Base-by-base conservation (phyloP, 177 flowering plant genomes). In the Vitis hybrid region DNA sequence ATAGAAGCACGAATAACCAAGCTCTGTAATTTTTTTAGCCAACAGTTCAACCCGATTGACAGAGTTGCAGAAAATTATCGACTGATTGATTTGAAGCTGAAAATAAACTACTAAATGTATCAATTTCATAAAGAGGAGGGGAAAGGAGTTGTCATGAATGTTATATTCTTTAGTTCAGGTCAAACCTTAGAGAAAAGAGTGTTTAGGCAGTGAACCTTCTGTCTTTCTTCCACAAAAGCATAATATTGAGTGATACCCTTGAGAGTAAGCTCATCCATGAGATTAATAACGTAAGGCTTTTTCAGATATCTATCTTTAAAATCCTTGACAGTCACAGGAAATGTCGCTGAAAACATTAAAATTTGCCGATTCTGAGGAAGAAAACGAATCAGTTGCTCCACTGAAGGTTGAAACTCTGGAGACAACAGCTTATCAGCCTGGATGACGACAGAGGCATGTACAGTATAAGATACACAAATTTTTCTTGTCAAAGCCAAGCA, bases 21-120 rank as follows among this genome's bases (percentile, higher is more conserved):
- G 93, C 75, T 94, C 98, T 3, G 98, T 94, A 70, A 94, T 94
- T 84, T 94, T 92, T 84, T 91, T 94, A 13, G 98, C 98, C 75
- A 94, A 79, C 66, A 94, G 80, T 74, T 94, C 98, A 14, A 94
- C 98, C 32, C 98, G 94, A 78, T 91, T 94, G 62, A 94, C 98
- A 11, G 97, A 92, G 73, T 92, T 94, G 87, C 98, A 94, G 74
- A 94, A 94, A 66, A 94, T 94, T 30, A 94, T 94, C 11, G 98
- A 94, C 71, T 94, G 98, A 70, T 94, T 94, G 49, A 94, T 94
- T 89, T 92, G 97, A 80, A 94, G 93, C 98, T 94, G 92, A 30
- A 86, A 68, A 70, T 3, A 13, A 57, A 66, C 54, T 26, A 39
- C 8, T 7, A 39, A 39, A 6, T 39, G 6, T 39, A 1, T 39